Base-by-base conservation (phyloP, 163 green algal genomes). In the Scenedesmus sp. region DNA sequence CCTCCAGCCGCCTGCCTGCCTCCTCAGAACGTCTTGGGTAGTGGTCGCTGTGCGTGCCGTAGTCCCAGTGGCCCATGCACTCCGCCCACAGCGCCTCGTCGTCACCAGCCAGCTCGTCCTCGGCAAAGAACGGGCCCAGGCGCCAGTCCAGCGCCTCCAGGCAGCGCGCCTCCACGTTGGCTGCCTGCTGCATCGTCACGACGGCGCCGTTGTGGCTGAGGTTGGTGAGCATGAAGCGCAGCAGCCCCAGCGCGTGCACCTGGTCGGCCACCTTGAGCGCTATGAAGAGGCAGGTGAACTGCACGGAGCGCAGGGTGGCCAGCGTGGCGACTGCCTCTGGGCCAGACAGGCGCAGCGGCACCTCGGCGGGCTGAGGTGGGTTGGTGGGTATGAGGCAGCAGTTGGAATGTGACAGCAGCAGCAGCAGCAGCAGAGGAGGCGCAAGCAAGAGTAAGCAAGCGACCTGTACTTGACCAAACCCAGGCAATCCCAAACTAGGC, bases 201-300 rank as follows among this genome's bases (percentile, higher is more conserved):
- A 76, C 40, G 4, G 18, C 22, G 51, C 73, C 70, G 33, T 86
- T 51, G 40, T 80, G 53, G 51, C n/a, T 76, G 18, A 92, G 83
- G 12, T 81, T 46, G 37, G 51, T 87, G 3, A 92, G 89, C 83
- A 92, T 92, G 83, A 87, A 92, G 70, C 89, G 53, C 56, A 91
- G 87, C 24, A 91, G 78, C 13, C 87, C 87, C 37, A 86, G 40
- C 53, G 87, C 87, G 53, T 91, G 87, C 16, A 92, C 70, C 72
- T 92, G 92, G 84, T 95, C 94, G 15, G 90, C 87, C 2, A 95
- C 85, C 78, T 96, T 96, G 87, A 92, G 93, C 68, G 94, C 93
- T n/a, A 96, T 87, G 93, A 94, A 96, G 35, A 95, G 87, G 92
- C 94, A 96, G 2, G 94, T 94, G 85, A 95, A 94, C 81, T 94